Percentiles rank a stretch among this genome's conserved stretches.
Evolutionary conservation across 2,329 filamentous ascomycete genomes (phyloP).

Genomic region (Calonectria pseudoturangicola): DNA sequence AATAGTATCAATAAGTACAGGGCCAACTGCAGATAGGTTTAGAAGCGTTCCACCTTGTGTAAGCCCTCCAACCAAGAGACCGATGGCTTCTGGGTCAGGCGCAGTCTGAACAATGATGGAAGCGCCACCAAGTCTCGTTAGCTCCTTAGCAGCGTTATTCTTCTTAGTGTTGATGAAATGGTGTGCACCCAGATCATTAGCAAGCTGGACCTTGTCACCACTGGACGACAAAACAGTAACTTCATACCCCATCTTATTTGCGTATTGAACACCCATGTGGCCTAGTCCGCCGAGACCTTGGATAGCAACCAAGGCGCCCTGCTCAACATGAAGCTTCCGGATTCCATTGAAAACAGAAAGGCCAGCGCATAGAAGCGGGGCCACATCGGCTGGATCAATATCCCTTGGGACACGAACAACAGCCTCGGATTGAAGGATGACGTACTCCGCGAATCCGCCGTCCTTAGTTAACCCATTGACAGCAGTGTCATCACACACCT

Average conservation of each 20-base stretch:
- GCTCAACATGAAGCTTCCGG: constrained; percentile 71
- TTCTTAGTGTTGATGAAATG: constrained; percentile 71
- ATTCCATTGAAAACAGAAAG: constrained; percentile 79
- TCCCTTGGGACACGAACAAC: constrained; percentile 72
- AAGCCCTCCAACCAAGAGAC: constrained; percentile 72
- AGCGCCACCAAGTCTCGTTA: constrained; percentile 77
- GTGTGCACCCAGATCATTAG: constrained; percentile 66
- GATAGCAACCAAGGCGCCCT: constrained; percentile 72
- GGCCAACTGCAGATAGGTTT: constrained; percentile 71
- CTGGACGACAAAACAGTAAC: constrained; percentile 81
- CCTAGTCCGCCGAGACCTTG: constrained; percentile 86
- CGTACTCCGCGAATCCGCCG: constrained; percentile 82
- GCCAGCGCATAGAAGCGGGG: constrained; percentile 78
- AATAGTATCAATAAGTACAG: constrained; percentile 64
- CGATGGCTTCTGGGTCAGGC: constrained; percentile 74
- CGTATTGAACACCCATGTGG: constrained; percentile 86
- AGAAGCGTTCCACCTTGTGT: constrained; percentile 74
- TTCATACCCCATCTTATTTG: constrained; percentile 83
- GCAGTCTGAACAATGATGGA: constrained; percentile 78
- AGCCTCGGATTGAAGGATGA: constrained; percentile 75
- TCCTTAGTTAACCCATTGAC: constrained; percentile 80
- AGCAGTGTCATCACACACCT: constrained; percentile 78
- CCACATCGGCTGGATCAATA: constrained; percentile 71
- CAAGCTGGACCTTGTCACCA: constrained; percentile 81
- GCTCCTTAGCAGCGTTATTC: constrained; percentile 67